A percentile compares a stretch with the other conserved stretches of the same genome.
Evolutionary conservation across 176 grass and related monocot species (phyloP).

Genomic region (Bolboschoenus planiculmis): DNA sequence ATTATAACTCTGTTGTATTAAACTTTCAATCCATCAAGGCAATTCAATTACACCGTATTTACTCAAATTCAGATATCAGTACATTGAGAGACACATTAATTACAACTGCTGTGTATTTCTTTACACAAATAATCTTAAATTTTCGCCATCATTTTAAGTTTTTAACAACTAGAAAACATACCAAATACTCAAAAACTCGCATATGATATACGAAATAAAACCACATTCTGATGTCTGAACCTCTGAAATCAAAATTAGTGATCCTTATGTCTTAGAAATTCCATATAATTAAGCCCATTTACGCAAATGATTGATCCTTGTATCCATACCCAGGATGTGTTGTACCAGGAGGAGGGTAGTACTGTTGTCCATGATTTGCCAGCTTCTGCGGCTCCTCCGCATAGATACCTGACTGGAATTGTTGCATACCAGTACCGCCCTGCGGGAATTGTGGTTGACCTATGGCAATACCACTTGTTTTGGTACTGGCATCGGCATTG

Average conservation of each 20-base stretch:
- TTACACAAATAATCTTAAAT: neutral
- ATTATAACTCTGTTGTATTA: neutral
- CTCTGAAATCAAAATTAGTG: neutral
- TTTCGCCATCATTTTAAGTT: neutral
- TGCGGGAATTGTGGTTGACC: neutral
- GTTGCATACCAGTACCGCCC: neutral
- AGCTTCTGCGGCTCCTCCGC: neutral
- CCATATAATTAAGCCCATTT: neutral
- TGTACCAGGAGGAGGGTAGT: constrained; percentile 12
- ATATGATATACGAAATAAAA: neutral
- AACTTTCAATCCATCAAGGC: neutral
- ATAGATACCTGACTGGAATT: neutral
- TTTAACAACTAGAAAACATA: neutral
- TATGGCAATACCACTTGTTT: neutral
- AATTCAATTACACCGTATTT: neutral
- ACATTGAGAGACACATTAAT: neutral
- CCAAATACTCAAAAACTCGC: neutral
- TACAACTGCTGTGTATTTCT: neutral
- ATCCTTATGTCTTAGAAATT: neutral
- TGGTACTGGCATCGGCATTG: neutral
- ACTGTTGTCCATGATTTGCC: neutral
- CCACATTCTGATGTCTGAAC: neutral
- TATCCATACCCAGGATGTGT: neutral
- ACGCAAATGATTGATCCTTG: neutral
- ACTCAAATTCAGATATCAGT: neutral